Evolutionary conservation across 768 basidiomycete genomes (phyloP).

Genomic region (Trametes meyenii): DNA sequence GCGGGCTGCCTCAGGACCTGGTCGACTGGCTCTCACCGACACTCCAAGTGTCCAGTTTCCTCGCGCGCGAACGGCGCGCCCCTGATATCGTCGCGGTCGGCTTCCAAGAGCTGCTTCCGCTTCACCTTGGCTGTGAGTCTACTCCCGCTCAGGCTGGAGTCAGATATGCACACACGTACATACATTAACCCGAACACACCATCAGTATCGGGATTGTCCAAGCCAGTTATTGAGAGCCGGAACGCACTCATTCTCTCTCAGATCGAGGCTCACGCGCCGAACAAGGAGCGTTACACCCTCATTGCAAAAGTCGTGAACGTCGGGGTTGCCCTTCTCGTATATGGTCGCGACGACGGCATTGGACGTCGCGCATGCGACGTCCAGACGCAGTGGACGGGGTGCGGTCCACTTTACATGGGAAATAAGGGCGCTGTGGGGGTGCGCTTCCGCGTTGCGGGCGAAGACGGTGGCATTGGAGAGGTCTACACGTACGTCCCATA

Average conservation of each 20-base stretch:
- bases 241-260: conserved; percentile 74
- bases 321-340: conserved; percentile 86
- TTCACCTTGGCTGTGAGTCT: conserved; percentile 81
- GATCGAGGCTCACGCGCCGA: conserved; percentile 70
- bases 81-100: conserved; percentile 91
- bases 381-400: conserved; percentile 76
- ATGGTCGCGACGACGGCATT: conserved; percentile 72
- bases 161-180: neutral
- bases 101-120: conserved; percentile 90
- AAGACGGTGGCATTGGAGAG: conserved; percentile 64
- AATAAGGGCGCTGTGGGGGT: conserved; percentile 96
- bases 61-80: conserved; percentile 61
- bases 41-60: conserved; percentile 72
- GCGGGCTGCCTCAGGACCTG: conserved; percentile 78
- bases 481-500: conserved; percentile 74
- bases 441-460: conserved; percentile 70
- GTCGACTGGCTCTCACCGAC: conserved; percentile 92
- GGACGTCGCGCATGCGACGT: conserved; percentile 64
- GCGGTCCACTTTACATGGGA: conserved; percentile 76
- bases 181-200: neutral
- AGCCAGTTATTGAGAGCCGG: conserved; percentile 65
- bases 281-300: conserved; percentile 75
- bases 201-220: conserved; percentile 78
- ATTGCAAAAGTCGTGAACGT: conserved; percentile 83
- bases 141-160: neutral